Base-by-base conservation (phyloP, 169 alveolate species). In the Theileria orientalis region DNA sequence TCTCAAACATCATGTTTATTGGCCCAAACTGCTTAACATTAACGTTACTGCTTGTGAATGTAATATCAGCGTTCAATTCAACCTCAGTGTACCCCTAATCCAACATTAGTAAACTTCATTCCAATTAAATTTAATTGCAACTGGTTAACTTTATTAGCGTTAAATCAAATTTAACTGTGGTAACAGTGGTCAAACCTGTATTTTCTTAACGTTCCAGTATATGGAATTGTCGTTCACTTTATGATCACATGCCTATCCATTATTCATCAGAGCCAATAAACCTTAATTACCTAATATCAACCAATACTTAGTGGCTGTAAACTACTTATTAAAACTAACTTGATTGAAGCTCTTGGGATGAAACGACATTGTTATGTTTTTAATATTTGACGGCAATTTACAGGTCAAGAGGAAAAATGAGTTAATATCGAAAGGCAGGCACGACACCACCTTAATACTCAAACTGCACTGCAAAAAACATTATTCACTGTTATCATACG, bases 1-100 rank as follows among this genome's bases (percentile, higher is more conserved):
- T 83, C 78, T 86, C 88, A 71, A 83, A 86, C 21, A 75, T 60
- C 25, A 86, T 27, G 40, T 83, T 83, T 29, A 86, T 76, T 19
- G 92, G 92, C 5, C 86, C 86, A 33, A 77, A 69, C 60, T 77
- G 75, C 9, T 71, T 54, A 32, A 19, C 8, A 19, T 68, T 40
- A 1, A 67, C 77, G 29, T 21, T 60, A 3, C 62, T 19, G 27
- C 25, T 41, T 9, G 46, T 47, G 46, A 61, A 46, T 6, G 23
- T 52, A 44, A 77, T 23, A 2, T 69, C 40, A 6, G 83, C 71
- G 32, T 47, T 40, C 5, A 77, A 51, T 2, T 32, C 54, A n/a
- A 63, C 41, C 16, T 73, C 85, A 30, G 78, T 56, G 30, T 68
- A 67, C 0, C 85, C 85, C 83, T 74, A 44, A 6, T 14, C 8